Base-by-base conservation (phyloP, 2,329 filamentous ascomycete species). In the Dryadomyces quercivorus region DNA sequence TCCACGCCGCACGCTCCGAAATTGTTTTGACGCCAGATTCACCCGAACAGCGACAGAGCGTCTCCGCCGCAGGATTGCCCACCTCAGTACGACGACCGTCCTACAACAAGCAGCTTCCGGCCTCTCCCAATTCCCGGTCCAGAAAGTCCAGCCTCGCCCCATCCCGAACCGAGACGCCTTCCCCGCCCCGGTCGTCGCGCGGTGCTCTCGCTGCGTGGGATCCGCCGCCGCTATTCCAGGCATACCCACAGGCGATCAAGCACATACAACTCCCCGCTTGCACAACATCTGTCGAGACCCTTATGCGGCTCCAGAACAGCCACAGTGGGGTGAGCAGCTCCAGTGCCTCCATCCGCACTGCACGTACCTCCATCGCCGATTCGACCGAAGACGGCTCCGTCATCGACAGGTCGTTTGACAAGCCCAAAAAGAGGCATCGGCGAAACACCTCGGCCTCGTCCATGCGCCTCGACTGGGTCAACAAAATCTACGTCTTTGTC, bases 241-340 rank as follows among this genome's bases (percentile, higher is more conserved):
- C 88, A 13, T 95, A 90, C 65, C 85, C 88, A 0, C 90, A 95
- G 67, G 82, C 88, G 2, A 77, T 88, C 60, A 90, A 86, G 63
- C 81, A 93, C 66, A 82, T 81, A 12, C 81, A 78, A 16, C 72
- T 95, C 3, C 78, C 83, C 26, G 78, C 85, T 16, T 84, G 85
- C 42, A 79, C 77, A 2, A 69, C 85, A 12, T 80, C 85, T 1
- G 78, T 85, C 1, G 90, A 94, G 57, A 69, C 77, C 1, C 78
- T 93, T 49, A 66, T 89, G 51, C 80, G 84, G 57, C 69, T 79
- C 50, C 78, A 81, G 59, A 75, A 76, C 52, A 75, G 76, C 53
- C 72, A 74, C 57, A 77, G 75, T 57, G 70, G 68, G 53, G 74
- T 69, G 59, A 57, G 47, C 26, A 31, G 26, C 18, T 18, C 38